Evolutionary conservation across 495 filamentous ascomycete genomes (phyloP).

Genomic region (Aspergillus nidulans): DNA sequence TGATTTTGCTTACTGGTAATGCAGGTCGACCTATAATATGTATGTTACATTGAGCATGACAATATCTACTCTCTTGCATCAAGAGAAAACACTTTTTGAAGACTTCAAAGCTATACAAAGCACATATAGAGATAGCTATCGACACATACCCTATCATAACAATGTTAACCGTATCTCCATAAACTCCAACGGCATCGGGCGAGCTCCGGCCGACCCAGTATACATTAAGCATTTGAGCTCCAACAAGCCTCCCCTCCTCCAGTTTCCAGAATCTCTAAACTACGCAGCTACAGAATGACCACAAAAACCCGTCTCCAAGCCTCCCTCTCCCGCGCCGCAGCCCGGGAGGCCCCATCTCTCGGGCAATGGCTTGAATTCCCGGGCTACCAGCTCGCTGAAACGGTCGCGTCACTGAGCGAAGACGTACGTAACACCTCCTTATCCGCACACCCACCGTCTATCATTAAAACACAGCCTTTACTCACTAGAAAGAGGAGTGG

Average conservation of each 20-base stretch:
- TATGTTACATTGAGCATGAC: too few species aligned
- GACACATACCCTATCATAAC: too few species aligned
- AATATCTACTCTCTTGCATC: too few species aligned
- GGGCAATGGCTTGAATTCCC: slow-evolving; percentile 1
- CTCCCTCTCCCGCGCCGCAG: neutral
- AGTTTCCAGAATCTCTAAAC: neutral
- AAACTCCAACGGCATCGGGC: neutral
- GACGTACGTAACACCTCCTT: neutral
- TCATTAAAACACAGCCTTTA: too few species aligned
- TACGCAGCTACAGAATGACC: neutral
- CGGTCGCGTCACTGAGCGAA: neutral
- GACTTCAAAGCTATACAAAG: too few species aligned
- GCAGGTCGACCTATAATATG: too few species aligned
- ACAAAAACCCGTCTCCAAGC: neutral
- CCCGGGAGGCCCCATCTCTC: neutral
- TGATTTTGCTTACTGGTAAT: too few species aligned
- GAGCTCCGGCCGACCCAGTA: neutral
- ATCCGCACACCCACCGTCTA: neutral
- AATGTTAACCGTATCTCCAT: neutral
- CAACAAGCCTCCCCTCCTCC: neutral
- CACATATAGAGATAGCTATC: too few species aligned
- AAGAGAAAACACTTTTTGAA: too few species aligned
- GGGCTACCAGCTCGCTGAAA: neutral
- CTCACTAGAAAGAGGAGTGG: too few species aligned
- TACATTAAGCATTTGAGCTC: neutral